phyloP scores from a whole-genome alignment of 2,329 filamentous ascomycete species.

The Emergomyces orientalis region DNA sequence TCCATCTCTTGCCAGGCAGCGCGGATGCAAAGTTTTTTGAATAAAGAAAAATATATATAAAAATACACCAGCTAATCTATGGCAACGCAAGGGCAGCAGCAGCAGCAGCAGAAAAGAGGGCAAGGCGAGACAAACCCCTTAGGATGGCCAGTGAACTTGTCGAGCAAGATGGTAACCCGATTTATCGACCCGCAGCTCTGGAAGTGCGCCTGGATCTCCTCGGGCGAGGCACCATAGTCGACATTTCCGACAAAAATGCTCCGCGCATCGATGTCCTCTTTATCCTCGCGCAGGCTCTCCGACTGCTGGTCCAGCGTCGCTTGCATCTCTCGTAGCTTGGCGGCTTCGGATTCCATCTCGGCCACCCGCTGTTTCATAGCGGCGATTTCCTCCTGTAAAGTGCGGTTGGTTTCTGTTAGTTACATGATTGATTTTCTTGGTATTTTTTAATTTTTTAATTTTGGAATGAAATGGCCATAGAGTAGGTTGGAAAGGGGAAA shows the following conservation, averaged over 20 bases:
- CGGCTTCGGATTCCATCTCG: constrained; percentile 85
- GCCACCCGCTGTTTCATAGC: constrained; percentile 80
- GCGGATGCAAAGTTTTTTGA: constrained; percentile 23
- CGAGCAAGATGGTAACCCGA: constrained; percentile 89
- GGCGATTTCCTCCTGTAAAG: constrained; percentile 62
- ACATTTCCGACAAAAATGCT: constrained; percentile 99
- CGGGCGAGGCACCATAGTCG: constrained; percentile 91
- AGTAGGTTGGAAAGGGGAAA: not conserved
- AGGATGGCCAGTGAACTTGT: constrained; percentile 98
- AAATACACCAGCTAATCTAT: not conserved
- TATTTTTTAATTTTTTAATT: not conserved
- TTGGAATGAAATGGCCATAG: not conserved
- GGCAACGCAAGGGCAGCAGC: not conserved
- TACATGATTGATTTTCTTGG: not conserved
- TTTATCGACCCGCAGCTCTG: constrained; percentile 97
- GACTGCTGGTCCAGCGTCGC: constrained; percentile 74
- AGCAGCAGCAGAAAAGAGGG: not conserved
- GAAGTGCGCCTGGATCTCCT: constrained; percentile 98
- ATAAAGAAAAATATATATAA: not conserved
- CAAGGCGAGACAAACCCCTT: constrained; percentile 67
- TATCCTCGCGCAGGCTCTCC: constrained; percentile 77
- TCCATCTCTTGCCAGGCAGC: constrained; percentile 52
- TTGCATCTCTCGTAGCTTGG: constrained; percentile 80
- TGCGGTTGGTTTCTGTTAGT: not conserved
- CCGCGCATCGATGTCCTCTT: constrained; percentile 87